Base-by-base conservation (phyloP, 2,329 filamentous ascomycete species). In the Colletotrichum higginsianum region DNA sequence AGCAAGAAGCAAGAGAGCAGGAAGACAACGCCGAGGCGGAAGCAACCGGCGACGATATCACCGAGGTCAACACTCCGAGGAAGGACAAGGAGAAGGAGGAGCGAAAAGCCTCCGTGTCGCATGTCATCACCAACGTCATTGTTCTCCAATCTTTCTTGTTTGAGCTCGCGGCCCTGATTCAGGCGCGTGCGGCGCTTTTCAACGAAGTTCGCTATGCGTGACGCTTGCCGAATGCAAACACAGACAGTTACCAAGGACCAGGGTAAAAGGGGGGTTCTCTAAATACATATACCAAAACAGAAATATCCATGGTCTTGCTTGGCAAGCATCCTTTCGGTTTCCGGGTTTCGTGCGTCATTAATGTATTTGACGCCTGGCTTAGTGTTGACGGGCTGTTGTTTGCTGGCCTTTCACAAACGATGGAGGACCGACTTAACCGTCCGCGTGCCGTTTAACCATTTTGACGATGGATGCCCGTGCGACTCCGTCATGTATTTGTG, bases 141-240 rank as follows among this genome's bases (percentile, higher is more conserved):
- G 89, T 96, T 61, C 84, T 95, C 68, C 94, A 96, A 79, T 92
- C 93, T 46, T 96, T 96, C 78, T 82, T 96, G 61, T 86, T 96
- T 61, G 94, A 96, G 80, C 81, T 96, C 67, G 91, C 93, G 2
- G 92, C 92, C 35, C 81, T 95, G 76, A 86, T 95, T 70, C 93
- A 96, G 79, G 91, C 93, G 46, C 86, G 94, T 66, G 92, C 92
- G 30, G 91, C 91, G 15, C 80, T 95, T 58, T 95, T 96, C 81
- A 92, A 92, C 65, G 94, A 96, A 80, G 91, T 94, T 35, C 89
- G 88, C 49, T 94, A 92, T 80, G 82, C 80, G 30, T 87, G 77
- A 74, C 46, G 2, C 35, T 52, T 52, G 15, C 40, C 38, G 47
- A 30, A 64, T 63, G 57, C 56, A 47, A 47, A 47, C 18, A 9